Conservation (phyloP, 164 flowering plant genomes). For the Berberis vulgaris region DNA sequence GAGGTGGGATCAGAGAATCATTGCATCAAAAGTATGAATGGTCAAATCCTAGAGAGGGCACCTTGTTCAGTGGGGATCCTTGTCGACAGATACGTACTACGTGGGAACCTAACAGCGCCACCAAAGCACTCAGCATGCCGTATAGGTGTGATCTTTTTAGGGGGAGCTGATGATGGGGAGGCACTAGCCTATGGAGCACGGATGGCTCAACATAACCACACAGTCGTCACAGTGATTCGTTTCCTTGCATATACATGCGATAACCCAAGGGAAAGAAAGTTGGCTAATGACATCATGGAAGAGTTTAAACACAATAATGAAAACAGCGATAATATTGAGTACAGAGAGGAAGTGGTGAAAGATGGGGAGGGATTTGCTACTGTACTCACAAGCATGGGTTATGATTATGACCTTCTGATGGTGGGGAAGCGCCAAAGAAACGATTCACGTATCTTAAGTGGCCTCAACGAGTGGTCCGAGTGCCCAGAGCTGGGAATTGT, state of each 20-base stretch:
- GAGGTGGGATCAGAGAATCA: conserved; percentile 1
- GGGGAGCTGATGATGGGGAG: conserved; percentile 56
- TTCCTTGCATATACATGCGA: neutral
- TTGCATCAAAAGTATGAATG: neutral
- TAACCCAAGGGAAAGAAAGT: neutral
- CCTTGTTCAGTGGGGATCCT: conserved; percentile 54
- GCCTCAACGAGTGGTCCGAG: conserved; percentile 19
- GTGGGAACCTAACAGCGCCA: conserved; percentile 7
- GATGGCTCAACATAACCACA: conserved; percentile 12
- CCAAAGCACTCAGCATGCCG: conserved; percentile 8
- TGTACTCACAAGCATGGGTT: conserved; percentile 10
- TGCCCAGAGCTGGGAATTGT: conserved; percentile 28
- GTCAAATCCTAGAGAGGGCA: conserved; percentile 23
- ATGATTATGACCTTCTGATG: conserved; percentile 1
- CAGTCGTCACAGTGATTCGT: neutral
- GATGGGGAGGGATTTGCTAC: conserved; percentile 17
- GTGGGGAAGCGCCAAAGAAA: conserved; percentile 3
- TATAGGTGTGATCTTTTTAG: conserved; percentile 36
- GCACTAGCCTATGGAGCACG: conserved; percentile 37
- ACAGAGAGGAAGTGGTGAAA: conserved; percentile 20
- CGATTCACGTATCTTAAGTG: conserved; percentile 14
- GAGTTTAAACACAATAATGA: conserved; percentile 9
- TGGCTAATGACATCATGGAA: conserved; percentile 8
- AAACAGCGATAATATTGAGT: conserved; percentile 1
- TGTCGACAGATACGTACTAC: conserved; percentile 26